Evolutionary conservation across 257 asterid genomes (phyloP).

Genomic region (Solanum appendiculatum): DNA sequence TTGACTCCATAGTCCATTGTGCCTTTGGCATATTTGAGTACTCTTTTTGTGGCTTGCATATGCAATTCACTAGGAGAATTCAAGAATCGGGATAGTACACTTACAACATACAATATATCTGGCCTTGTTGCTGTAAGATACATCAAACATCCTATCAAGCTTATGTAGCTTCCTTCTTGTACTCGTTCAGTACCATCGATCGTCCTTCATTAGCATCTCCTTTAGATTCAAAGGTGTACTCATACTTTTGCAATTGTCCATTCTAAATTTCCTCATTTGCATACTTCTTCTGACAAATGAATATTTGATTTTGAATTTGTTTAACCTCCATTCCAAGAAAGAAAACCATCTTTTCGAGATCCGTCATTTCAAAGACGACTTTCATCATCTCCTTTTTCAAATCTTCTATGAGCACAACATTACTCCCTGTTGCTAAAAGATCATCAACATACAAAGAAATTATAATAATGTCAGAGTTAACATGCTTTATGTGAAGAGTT

Average conservation of each 20-base stretch:
- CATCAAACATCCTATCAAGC: too few species aligned
- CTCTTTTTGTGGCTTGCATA: too few species aligned
- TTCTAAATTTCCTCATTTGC: neutral
- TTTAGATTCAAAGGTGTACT: neutral
- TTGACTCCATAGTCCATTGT: too few species aligned
- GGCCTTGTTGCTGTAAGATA: too few species aligned
- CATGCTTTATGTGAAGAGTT: too few species aligned
- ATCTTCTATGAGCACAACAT: neutral
- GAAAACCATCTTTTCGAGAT: neutral
- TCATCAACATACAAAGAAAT: neutral
- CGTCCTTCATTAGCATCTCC: neutral
- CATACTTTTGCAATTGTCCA: neutral
- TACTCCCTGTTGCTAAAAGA: neutral
- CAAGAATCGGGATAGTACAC: too few species aligned
- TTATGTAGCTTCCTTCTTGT: too few species aligned
- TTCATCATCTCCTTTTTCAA: neutral
- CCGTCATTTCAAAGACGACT: neutral
- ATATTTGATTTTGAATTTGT: neutral
- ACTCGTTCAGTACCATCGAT: neutral
- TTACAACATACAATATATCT: too few species aligned
- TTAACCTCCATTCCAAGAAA: neutral
- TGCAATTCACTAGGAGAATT: too few species aligned
- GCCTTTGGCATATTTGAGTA: too few species aligned
- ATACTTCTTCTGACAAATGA: neutral
- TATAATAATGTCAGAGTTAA: neutral